phyloP scores from a whole-genome alignment of 23 red algal species.

The Agarophyton chilense region DNA sequence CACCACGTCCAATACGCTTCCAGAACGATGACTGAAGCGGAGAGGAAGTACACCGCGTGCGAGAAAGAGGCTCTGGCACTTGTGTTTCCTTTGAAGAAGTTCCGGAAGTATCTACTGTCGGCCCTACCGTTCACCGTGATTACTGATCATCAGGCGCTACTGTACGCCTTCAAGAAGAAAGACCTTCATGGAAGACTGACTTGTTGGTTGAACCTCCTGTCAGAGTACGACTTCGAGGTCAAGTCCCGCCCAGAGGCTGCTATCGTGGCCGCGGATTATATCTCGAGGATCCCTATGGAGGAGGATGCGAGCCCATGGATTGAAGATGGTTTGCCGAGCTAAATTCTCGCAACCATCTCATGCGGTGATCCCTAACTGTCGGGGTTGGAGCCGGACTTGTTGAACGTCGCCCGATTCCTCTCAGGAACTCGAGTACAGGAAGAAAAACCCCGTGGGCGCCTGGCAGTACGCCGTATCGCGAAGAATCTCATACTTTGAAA shows the following conservation, averaged over 20 bases:
- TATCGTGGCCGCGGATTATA: background rate
- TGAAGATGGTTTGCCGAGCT: background rate
- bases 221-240: background rate
- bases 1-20: constrained; percentile 15
- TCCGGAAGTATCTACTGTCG: constrained; percentile 19
- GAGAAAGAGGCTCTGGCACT: constrained; percentile 22
- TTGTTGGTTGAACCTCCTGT: no score
- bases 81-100: constrained; percentile 29
- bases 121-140: background rate
- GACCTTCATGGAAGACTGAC: no score
- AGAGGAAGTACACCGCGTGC: background rate
- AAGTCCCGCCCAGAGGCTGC: background rate
- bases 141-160: constrained; percentile 25
- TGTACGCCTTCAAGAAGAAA: constrained; percentile 25
- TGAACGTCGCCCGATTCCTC: background rate
- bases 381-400: background rate
- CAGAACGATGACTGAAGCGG: constrained; percentile 1
- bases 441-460: no score
- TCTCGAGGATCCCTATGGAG: background rate
- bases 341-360: background rate
- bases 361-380: background rate
- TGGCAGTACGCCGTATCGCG: no score
- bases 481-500: no score
- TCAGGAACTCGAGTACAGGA: no score
- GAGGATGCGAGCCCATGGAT: background rate